phyloP scores from a whole-genome alignment of 2,329 filamentous ascomycete species.

The Venturia aucupariae region DNA sequence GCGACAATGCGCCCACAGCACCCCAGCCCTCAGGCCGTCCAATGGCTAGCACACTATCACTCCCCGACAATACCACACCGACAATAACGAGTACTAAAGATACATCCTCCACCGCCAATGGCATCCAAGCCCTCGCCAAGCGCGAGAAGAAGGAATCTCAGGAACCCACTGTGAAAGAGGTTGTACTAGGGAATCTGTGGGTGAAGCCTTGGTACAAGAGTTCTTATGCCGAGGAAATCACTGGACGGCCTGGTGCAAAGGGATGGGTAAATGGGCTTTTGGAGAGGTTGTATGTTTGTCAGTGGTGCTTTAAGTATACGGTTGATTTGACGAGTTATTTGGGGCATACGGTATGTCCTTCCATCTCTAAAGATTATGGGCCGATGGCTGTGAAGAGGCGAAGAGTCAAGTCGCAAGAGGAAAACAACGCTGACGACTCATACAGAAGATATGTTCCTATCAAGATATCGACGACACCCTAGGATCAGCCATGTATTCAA shows the following conservation, averaged over 20 bases:
- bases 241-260: conserved; percentile 26
- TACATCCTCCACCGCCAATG: not conserved
- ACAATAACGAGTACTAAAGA: not conserved
- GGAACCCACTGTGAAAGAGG: conserved; percentile 63
- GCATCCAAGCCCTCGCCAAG: not conserved
- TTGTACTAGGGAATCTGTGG: conserved; percentile 72
- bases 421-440: not conserved
- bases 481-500: conserved; percentile 66
- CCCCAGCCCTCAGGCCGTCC: not conserved
- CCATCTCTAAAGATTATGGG: not conserved
- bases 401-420: not conserved
- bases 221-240: conserved; percentile 65
- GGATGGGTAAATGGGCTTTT: conserved; percentile 18
- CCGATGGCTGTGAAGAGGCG: not conserved
- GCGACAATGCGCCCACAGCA: not conserved
- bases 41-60: not conserved
- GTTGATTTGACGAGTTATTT: conserved; percentile 40
- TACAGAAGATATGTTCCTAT: conserved; percentile 36
- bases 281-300: conserved; percentile 70
- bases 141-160: conserved; percentile 11
- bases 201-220: conserved; percentile 92
- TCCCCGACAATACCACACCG: not conserved
- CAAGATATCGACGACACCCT: conserved; percentile 41
- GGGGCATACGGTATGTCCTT: conserved; percentile 33
- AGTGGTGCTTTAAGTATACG: conserved; percentile 93